Conservation (phyloP, 108 stramenopile genomes). For the Cyclotella cryptica region DNA sequence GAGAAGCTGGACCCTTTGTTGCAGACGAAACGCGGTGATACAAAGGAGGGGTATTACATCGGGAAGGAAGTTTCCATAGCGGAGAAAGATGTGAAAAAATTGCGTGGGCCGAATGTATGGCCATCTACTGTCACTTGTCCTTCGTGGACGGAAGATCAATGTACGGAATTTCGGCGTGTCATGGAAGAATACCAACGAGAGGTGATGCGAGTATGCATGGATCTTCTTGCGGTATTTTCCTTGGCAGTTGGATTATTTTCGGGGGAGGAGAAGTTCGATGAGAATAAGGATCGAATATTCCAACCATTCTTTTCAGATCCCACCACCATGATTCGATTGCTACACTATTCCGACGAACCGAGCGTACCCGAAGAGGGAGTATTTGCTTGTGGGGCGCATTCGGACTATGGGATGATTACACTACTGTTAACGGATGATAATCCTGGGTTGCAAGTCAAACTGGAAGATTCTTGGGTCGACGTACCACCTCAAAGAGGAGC, state of each 20-base stretch:
- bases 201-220: conserved; percentile 49
- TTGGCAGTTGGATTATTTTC: conserved; percentile 41
- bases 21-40: conserved; percentile 56
- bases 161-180: conserved; percentile 35
- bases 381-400: conserved; percentile 74
- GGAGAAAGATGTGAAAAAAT: conserved; percentile 52
- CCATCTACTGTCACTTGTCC: conserved; percentile 42
- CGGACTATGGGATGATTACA: conserved; percentile 72
- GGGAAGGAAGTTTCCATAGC: conserved; percentile 56
- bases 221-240: conserved; percentile 56
- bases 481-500: conserved; percentile 60
- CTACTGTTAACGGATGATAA: conserved; percentile 65
- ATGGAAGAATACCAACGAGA: conserved; percentile 62
- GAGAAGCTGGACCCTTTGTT: conserved; percentile 62
- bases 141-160: conserved; percentile 29
- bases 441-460: conserved; percentile 68
- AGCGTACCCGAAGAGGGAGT: conserved; percentile 57
- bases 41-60: conserved; percentile 85
- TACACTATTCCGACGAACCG: conserved; percentile 56
- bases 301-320: conserved; percentile 61
- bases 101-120: conserved; percentile 71
- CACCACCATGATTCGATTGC: conserved; percentile 48
- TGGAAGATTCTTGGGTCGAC: conserved; percentile 59
- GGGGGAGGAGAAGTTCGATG: background rate
- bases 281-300: conserved; percentile 46